phyloP scores from a whole-genome alignment of 2,329 filamentous ascomycete genomes.

The Scortechinia acanthostroma region DNA sequence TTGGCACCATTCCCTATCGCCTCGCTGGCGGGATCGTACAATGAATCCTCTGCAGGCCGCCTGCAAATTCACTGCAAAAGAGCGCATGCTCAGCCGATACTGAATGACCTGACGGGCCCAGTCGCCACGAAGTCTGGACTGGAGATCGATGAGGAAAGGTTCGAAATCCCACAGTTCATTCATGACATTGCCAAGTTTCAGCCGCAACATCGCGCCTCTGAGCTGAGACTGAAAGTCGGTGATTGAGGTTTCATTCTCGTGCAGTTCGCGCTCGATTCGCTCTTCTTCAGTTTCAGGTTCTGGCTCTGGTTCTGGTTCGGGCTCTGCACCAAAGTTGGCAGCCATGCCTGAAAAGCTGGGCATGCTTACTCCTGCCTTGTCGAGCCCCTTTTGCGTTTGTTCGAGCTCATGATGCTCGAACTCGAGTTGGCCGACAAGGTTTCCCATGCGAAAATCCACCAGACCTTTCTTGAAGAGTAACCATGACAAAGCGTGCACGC shows the following conservation, averaged over 20 bases:
- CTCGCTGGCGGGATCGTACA: constrained; percentile 52
- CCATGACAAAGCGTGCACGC: constrained; percentile 95
- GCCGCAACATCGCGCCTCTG: constrained; percentile 70
- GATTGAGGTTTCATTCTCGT: constrained; percentile 67
- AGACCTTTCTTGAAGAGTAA: constrained; percentile 92
- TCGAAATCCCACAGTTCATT: constrained; percentile 84
- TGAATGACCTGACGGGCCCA: constrained; percentile 76
- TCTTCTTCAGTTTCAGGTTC: constrained; percentile 91
- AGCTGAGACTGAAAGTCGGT: constrained; percentile 81
- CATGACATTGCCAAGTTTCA: constrained; percentile 77
- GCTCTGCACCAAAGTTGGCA: constrained; percentile 71
- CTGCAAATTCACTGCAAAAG: constrained; percentile 74
- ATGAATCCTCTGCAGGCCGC: constrained; percentile 73
- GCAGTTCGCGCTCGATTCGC: constrained; percentile 72
- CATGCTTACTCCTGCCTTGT: constrained; percentile 91
- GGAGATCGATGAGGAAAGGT: constrained; percentile 70
- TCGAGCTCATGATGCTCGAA: constrained; percentile 97
- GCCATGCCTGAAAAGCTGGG: constrained; percentile 97
- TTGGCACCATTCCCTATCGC: constrained; percentile 63
- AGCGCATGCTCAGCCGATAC: constrained; percentile 77
- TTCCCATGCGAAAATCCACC: constrained; percentile 91
- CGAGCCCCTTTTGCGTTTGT: constrained; percentile 90
- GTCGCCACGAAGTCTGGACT: constrained; percentile 80
- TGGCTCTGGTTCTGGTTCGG: constrained; percentile 71
- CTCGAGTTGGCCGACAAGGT: constrained; percentile 89